phyloP scores from a whole-genome alignment of 768 basidiomycete species.

The Gelatoporia subvermispora region DNA sequence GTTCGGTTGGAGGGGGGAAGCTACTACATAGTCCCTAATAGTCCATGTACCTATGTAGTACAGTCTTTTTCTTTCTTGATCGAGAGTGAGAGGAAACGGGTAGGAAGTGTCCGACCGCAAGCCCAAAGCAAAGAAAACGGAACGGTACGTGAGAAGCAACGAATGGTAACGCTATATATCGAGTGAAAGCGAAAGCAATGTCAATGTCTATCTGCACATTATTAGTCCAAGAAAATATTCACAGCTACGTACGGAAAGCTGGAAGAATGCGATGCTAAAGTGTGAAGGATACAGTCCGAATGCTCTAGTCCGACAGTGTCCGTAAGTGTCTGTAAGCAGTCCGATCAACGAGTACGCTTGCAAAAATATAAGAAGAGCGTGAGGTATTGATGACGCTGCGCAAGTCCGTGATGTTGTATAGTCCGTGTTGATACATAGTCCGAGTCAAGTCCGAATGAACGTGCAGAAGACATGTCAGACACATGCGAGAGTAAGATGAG shows the following conservation, averaged over 20 bases:
- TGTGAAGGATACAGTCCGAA: constrained; percentile 9
- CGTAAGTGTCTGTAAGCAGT: too few species aligned
- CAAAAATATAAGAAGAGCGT: background rate
- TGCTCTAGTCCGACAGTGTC: background rate
- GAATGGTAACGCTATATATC: background rate
- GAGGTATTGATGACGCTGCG: background rate
- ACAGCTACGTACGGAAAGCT: constrained; percentile 1
- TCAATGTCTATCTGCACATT: constrained; percentile 3
- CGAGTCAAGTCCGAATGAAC: constrained; percentile 1
- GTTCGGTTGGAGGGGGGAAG: background rate
- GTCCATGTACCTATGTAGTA: constrained; percentile 3
- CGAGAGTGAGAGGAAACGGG: constrained; percentile 5
- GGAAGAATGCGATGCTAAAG: constrained; percentile 10
- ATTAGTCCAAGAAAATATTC: constrained; percentile 4
- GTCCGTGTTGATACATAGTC: background rate
- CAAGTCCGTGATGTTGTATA: background rate
- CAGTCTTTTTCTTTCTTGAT: constrained; percentile 3
- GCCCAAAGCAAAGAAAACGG: constrained; percentile 7
- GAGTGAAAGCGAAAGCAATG: background rate
- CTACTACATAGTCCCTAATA: too few species aligned
- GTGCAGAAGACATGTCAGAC: constrained; percentile 23
- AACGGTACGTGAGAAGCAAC: too few species aligned
- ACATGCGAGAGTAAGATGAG: constrained; percentile 16
- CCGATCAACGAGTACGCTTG: background rate
- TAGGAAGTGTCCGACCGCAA: constrained; percentile 8